Conservation (phyloP, 2,329 filamentous ascomycete genomes). For the Fonsecaea erecta region DNA sequence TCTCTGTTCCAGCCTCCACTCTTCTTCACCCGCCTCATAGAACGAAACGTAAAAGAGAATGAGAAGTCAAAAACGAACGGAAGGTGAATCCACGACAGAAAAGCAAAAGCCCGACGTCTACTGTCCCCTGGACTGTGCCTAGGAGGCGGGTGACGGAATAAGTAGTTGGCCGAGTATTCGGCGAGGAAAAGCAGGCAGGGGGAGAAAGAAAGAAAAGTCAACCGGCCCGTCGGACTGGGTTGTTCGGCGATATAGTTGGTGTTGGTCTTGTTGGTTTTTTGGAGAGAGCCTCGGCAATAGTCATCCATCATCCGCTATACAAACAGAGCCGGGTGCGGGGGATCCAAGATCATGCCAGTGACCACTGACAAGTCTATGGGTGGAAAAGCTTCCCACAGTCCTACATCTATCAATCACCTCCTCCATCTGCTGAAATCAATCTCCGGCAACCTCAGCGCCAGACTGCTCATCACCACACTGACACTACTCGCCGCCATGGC, state of each 20-base stretch:
- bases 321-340: not conserved
- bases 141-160: no score
- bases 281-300: not conserved
- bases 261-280: not conserved
- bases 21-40: not conserved
- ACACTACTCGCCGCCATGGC: conserved; percentile 94
- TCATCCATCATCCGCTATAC: no score
- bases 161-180: not conserved
- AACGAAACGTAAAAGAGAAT: not conserved
- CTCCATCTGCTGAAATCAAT: conserved; percentile 15
- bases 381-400: no score
- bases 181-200: not conserved
- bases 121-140: not conserved
- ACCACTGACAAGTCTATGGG: no score
- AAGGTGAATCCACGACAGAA: not conserved
- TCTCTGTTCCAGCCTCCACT: not conserved
- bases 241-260: no score
- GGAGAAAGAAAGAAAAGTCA: not conserved
- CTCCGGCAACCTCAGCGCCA: conserved; percentile 63
- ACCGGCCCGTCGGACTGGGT: no score
- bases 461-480: conserved; percentile 81
- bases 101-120: not conserved
- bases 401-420: not conserved
- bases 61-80: not conserved
- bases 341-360: no score